These are phyloP conservation scores for Exophiala dermatitidis DNA, from an alignment of 2,329 filamentous ascomycete species.

Conservation along the genomic window DNA sequence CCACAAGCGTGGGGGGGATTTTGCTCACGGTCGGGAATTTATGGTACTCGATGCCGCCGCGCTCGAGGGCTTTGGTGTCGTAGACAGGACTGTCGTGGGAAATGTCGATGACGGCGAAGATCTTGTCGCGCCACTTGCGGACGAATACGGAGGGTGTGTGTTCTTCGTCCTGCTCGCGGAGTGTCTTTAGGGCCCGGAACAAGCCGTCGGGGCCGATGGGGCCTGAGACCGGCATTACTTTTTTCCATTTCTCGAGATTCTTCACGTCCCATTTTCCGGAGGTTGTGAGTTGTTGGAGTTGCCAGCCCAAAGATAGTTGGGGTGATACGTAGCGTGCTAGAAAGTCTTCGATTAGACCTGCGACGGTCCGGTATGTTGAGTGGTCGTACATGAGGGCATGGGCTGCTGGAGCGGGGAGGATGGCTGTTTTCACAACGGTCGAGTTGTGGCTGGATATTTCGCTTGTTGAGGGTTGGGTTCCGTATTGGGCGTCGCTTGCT, in stretches of 20 bases:
- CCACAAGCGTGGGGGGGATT: slow-evolving; percentile 63
- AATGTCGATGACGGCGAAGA: slow-evolving; percentile 80
- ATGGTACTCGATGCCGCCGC: slow-evolving; percentile 62
- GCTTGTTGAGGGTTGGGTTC: slow-evolving; percentile 36
- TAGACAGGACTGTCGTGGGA: slow-evolving; percentile 87
- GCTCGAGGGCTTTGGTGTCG: slow-evolving; percentile 63
- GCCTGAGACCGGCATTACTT: slow-evolving; percentile 66
- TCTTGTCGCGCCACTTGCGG: slow-evolving; percentile 55
- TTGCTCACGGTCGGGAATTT: slow-evolving; percentile 93
- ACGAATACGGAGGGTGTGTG: slow-evolving; percentile 73
- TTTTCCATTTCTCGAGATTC: slow-evolving; percentile 86
- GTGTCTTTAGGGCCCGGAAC: slow-evolving; percentile 87
- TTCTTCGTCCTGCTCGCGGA: slow-evolving; percentile 76
- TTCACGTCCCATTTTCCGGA: slow-evolving; percentile 98
- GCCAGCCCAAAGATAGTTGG: slow-evolving; percentile 78
- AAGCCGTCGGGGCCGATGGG: slow-evolving; percentile 60
- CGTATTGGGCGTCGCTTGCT: slow-evolving; percentile 8
- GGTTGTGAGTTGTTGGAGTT: slow-evolving; percentile 77
- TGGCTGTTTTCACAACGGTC: slow-evolving; percentile 57
- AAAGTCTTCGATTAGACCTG: slow-evolving; percentile 77
- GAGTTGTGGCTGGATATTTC: slow-evolving; percentile 22
- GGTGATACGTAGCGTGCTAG: slow-evolving; percentile 66
- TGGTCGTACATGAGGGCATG: slow-evolving; percentile 81
- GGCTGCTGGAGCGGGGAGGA: slow-evolving; percentile 69
- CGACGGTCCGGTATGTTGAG: slow-evolving; percentile 64